These are phyloP conservation scores for Pichia sorboxylosa DNA, from an alignment of 1,139 yeast species.

Conservation along the genomic window DNA sequence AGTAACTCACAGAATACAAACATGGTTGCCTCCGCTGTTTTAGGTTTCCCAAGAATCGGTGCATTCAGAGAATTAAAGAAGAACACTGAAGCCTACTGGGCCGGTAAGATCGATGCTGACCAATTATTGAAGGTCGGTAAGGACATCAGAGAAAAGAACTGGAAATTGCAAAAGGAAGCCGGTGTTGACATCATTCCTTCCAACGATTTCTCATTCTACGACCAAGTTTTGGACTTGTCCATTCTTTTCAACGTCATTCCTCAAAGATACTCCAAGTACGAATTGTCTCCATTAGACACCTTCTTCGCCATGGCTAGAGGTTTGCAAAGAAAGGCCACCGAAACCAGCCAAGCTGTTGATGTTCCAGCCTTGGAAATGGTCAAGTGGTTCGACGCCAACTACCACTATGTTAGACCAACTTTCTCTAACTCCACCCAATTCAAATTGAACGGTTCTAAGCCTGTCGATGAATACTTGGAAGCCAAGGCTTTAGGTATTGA, in stretches of 20 bases:
- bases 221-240: slow-evolving; percentile 90
- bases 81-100: slow-evolving; percentile 98
- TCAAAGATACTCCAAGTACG: slow-evolving; percentile 88
- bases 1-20: slow-evolving; percentile 18
- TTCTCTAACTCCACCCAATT: slow-evolving; percentile 90
- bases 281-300: slow-evolving; percentile 82
- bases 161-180: slow-evolving; percentile 95
- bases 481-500: slow-evolving; percentile 93
- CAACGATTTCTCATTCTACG: slow-evolving; percentile 96
- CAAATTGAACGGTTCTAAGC: slow-evolving; percentile 93
- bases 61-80: slow-evolving; percentile 98
- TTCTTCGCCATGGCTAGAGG: slow-evolving; percentile 99
- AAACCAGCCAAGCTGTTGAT: slow-evolving; percentile 79
- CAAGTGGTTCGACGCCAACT: slow-evolving; percentile 98
- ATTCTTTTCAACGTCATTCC: slow-evolving; percentile 91
- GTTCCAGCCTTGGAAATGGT: slow-evolving; percentile 99
- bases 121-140: slow-evolving; percentile 88
- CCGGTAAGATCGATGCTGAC: slow-evolving; percentile 79
- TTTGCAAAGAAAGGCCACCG: slow-evolving; percentile 94
- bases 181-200: slow-evolving; percentile 97
- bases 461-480: slow-evolving; percentile 94
- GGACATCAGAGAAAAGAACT: slow-evolving; percentile 89
- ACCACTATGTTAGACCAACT: slow-evolving; percentile 99
- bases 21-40: slow-evolving; percentile 95
- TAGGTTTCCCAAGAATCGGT: slow-evolving; percentile 99